phyloP scores from a whole-genome alignment of 495 filamentous ascomycete genomes.

The Parmelia sp. region DNA sequence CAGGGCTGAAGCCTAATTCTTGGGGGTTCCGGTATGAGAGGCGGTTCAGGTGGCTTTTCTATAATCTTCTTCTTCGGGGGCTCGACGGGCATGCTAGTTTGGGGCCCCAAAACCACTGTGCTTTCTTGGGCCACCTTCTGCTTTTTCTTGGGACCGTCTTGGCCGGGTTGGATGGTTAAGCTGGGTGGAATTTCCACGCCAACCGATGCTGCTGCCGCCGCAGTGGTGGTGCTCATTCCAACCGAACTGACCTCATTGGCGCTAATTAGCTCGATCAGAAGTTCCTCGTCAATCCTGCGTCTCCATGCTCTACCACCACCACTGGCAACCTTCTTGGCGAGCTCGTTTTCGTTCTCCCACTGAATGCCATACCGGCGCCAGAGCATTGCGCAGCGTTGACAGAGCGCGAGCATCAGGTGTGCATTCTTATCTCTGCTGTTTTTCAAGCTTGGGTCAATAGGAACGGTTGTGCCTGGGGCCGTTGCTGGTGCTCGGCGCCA shows the following conservation, averaged over 20 bases:
- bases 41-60: constrained; percentile 53
- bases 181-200: constrained; percentile 39
- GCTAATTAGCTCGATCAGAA: constrained; percentile 69
- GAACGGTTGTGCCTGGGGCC: constrained; percentile 60
- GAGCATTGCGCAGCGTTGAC: constrained; percentile 78
- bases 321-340: constrained; percentile 79
- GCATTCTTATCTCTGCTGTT: constrained; percentile 63
- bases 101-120: constrained; percentile 44
- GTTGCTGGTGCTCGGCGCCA: constrained; percentile 86
- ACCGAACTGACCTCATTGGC: constrained; percentile 47
- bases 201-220: constrained; percentile 40
- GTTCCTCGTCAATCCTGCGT: constrained; percentile 82
- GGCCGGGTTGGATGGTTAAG: constrained; percentile 39
- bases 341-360: constrained; percentile 92
- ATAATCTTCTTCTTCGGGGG: constrained; percentile 55
- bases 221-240: constrained; percentile 41
- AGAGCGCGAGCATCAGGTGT: constrained; percentile 77
- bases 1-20: constrained; percentile 74
- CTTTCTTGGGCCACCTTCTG: constrained; percentile 41
- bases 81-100: constrained; percentile 42
- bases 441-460: constrained; percentile 59
- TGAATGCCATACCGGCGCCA: constrained; percentile 95
- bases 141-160: constrained; percentile 56
- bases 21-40: constrained; percentile 63
- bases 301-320: constrained; percentile 82